A percentile compares a stretch with the other conserved stretches of the same genome.
These are phyloP conservation scores for Pseudonitzschia multiseries DNA, from an alignment of 108 stramenopile species.

Conservation along the genomic window DNA sequence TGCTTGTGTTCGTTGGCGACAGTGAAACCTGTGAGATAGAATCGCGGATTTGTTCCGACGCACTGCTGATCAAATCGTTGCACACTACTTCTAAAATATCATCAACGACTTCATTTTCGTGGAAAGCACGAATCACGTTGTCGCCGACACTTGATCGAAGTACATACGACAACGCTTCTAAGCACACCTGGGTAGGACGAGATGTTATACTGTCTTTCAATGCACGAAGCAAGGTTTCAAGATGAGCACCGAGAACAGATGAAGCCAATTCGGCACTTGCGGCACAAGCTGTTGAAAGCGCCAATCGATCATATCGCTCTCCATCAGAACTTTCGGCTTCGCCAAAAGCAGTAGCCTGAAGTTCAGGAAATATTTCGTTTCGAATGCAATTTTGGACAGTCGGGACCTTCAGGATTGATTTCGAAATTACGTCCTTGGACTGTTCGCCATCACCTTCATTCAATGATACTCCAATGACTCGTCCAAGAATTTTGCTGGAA, in stretches of 20 bases:
- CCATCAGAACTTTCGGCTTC: background rate
- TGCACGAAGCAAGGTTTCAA: slow-evolving; percentile 10
- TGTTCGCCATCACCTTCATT: background rate
- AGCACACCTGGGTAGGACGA: background rate
- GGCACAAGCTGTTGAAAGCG: slow-evolving; percentile 24
- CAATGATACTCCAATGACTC: slow-evolving; percentile 20
- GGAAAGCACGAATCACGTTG: slow-evolving; percentile 16
- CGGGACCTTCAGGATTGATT: slow-evolving; percentile 1
- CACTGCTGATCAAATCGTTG: background rate
- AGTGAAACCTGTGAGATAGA: slow-evolving; percentile 20
- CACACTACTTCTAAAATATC: slow-evolving; percentile 19
- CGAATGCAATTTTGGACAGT: slow-evolving; percentile 15
- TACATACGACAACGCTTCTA: slow-evolving; percentile 16
- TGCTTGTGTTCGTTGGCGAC: slow-evolving; percentile 8
- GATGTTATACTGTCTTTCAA: background rate
- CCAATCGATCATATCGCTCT: slow-evolving; percentile 15
- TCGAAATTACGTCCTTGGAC: background rate
- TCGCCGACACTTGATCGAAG: slow-evolving; percentile 27
- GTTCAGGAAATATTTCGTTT: slow-evolving; percentile 6
- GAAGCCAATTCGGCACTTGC: slow-evolving; percentile 14
- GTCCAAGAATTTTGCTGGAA: slow-evolving; percentile 17
- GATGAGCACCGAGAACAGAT: slow-evolving; percentile 15
- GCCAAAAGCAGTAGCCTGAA: slow-evolving; percentile 9
- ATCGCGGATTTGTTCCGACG: slow-evolving; percentile 3
- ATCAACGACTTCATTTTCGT: slow-evolving; percentile 17